Conservation (phyloP, 192 early-diverging fungal genomes). For the Coemansia sp. region DNA sequence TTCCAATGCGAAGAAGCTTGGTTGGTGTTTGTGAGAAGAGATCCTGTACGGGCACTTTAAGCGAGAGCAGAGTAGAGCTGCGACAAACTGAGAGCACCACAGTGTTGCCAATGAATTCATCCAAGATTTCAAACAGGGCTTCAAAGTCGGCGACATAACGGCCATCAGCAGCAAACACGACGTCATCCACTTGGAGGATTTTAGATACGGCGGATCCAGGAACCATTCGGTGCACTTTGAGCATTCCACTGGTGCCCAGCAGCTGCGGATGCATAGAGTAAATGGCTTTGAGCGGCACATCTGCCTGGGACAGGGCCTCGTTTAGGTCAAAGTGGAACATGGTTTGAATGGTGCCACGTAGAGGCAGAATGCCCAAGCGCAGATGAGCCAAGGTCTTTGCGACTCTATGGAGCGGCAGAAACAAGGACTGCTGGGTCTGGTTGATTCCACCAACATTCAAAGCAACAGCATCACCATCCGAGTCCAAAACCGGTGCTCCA, state of each 20-base stretch:
- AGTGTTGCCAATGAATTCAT: conserved; percentile 50
- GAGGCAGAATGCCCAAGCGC: conserved; percentile 47
- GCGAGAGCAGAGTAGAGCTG: conserved; percentile 37
- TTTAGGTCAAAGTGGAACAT: conserved; percentile 64
- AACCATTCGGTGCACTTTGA: conserved; percentile 56
- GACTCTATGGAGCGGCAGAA: conserved; percentile 64
- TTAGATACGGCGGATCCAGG: conserved; percentile 59
- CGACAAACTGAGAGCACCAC: conserved; percentile 53
- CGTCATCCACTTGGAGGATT: conserved; percentile 56
- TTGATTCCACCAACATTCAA: conserved; percentile 56
- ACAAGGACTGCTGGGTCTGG: conserved; percentile 56
- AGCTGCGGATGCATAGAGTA: background rate
- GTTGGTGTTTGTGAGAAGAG: conserved; percentile 70
- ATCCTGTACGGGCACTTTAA: conserved; percentile 57
- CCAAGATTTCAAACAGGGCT: conserved; percentile 54
- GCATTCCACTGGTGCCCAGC: conserved; percentile 44
- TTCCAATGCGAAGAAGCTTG: conserved; percentile 76
- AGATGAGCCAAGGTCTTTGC: conserved; percentile 55
- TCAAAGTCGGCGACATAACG: conserved; percentile 60
- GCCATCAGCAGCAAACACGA: conserved; percentile 55
- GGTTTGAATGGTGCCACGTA: conserved; percentile 67
- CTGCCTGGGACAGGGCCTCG: conserved; percentile 18
- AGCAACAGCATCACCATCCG: conserved; percentile 68
- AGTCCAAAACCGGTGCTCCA: conserved; percentile 65
- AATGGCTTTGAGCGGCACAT: background rate